Percentiles rank a stretch among this genome's conserved stretches.
Conservation (phyloP, 2,329 filamentous ascomycete genomes). For the Pestalotiopsis fici region DNA sequence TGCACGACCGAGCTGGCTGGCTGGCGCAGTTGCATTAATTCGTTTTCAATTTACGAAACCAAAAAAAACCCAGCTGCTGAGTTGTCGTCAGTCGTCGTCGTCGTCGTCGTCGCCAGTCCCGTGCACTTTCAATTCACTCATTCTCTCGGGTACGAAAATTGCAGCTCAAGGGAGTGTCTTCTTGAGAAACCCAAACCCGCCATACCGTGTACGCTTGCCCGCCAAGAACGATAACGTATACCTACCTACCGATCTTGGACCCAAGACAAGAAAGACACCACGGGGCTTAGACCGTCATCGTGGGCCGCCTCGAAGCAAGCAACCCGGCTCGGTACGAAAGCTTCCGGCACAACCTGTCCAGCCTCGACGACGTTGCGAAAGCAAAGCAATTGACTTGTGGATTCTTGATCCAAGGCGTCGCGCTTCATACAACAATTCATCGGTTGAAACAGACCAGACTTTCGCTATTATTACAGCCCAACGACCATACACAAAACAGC, state of each 20-base stretch:
- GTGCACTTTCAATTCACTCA: not conserved
- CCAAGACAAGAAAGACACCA: not conserved
- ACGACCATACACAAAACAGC: not conserved
- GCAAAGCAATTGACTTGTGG: not conserved
- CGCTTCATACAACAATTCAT: not conserved
- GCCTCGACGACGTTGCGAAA: not conserved
- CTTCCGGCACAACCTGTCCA: not conserved
- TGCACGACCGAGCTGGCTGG: not conserved
- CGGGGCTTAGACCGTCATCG: not conserved
- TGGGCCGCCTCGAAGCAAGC: not conserved
- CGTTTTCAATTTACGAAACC: not conserved
- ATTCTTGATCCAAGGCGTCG: not conserved
- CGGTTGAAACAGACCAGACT: not conserved
- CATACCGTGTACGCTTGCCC: not conserved
- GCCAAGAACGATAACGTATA: not conserved
- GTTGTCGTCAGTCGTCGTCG: too few relatives aligned
- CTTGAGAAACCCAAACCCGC: not conserved
- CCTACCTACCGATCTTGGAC: not conserved
- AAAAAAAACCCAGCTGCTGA: not conserved
- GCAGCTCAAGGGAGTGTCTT: not conserved
- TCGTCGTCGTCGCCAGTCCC: not conserved
- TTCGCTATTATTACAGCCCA: not conserved
- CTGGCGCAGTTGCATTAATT: not conserved
- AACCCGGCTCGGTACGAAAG: not conserved
- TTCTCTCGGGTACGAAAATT: not conserved